Evolutionary conservation across 129 eudicot species (phyloP), one percentile per base, ranked within the genome.

Genomic region (Scalesia atractyloides): DNA sequence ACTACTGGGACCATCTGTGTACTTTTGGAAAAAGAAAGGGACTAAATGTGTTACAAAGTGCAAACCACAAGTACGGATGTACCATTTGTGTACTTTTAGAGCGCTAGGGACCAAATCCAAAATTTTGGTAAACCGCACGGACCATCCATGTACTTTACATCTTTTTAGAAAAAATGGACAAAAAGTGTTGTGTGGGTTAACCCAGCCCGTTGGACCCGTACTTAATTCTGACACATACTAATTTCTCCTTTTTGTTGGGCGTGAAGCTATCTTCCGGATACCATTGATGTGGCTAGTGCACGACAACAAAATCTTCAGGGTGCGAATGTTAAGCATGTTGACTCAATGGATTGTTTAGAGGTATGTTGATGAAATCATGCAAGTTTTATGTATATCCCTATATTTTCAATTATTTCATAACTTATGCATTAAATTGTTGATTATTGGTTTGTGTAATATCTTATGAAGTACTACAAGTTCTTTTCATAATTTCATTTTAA

Each of bases 181-280:
- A 57, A 54, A 13, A 26, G 65, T 26, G 65, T 59, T 59, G n/a
- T 59, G 43, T 13, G 17, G 39, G 65, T 59, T 16, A 59, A 63
- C 24, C 1, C 1, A 2, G 19, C 48, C 47, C 7, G 2, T 34
- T 36, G 36, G 68, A 63, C 48, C 26, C 17, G 66, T 63, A 7
- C 10, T 63, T 36, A 63, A 63, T 49, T 9, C 3, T 37, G 48
- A 63, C 48, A n/a, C 1, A 4, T 60, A 14, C 49, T 63, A 63
- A 36, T n/a, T 37, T 67, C 24, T 46, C 15, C 77, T 47, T 68
- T 34, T 75, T 75, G 68, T 66, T 62, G 60, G 62, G 5, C 19
- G 64, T 77, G 66, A 72, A 86, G 91, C 48, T 86, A 83, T 68
- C 78, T 83, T 44, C 87, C 87, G 19, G 91, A 86, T 66, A 83